Base-by-base conservation (phyloP, 768 basidiomycete species). In the Ramaria rubella region DNA sequence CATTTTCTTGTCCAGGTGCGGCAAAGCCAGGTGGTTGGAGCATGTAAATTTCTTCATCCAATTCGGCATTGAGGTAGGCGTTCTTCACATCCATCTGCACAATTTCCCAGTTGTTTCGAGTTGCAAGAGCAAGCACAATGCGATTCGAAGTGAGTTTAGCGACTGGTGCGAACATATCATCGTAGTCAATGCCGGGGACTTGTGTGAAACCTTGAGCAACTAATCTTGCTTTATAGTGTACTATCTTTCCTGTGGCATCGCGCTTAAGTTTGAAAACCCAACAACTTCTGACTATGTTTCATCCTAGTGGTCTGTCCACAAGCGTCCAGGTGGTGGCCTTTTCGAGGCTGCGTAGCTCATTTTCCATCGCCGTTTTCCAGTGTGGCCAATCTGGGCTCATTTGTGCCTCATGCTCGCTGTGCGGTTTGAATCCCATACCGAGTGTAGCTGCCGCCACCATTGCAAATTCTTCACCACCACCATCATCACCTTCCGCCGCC, bases 21-120 rank as follows among this genome's bases (percentile, higher is more conserved):
- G 62, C 61, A 30, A 68, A 65, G 1, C 67, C 69, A 7, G 62
- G 55, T 9, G 68, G 68, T 51, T 71, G 70, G 23, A 70, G 67
- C 69, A 76, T 73, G 52, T 67, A 74, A 0, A 62, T 52, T 43
- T 63, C 60, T 31, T 75, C 73, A 36, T 73, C 68, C 0, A 73
- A 57, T n/a, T n/a, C n/a, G n/a, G n/a, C n/a, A n/a, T n/a, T n/a
- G n/a, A n/a, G n/a, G n/a, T n/a, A n/a, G n/a, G n/a, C n/a, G n/a
- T n/a, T n/a, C n/a, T n/a, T n/a, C n/a, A n/a, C n/a, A n/a, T n/a
- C n/a, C n/a, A n/a, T n/a, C n/a, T n/a, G n/a, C n/a, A n/a, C n/a
- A n/a, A n/a, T n/a, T n/a, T n/a, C n/a, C n/a, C n/a, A n/a, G n/a
- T n/a, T n/a, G n/a, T n/a, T n/a, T n/a, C n/a, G n/a, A n/a, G n/a